These are phyloP conservation scores for Hypoxylon sp. DNA, from an alignment of 2,329 filamentous ascomycete genomes.

Conservation along the genomic window DNA sequence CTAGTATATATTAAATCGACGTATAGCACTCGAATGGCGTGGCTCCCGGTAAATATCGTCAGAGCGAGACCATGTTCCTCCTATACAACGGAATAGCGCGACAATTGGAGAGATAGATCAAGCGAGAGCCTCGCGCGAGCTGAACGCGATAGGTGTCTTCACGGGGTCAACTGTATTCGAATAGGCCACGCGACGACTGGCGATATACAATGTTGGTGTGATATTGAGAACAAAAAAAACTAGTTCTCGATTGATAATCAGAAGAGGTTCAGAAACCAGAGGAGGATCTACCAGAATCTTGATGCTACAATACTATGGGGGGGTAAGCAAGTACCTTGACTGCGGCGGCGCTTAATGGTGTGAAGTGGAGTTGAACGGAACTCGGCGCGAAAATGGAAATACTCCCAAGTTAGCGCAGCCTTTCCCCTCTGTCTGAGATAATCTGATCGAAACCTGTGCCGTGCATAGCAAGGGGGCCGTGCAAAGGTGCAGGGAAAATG, in stretches of 20 bases:
- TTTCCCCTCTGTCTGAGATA: slow-evolving; percentile 31
- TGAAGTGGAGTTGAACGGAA: slow-evolving; percentile 50
- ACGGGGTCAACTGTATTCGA: slow-evolving; percentile 29
- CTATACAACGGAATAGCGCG: slow-evolving; percentile 32
- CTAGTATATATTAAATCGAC: slow-evolving; percentile 56
- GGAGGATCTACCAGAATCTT: slow-evolving; percentile 40
- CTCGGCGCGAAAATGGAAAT: slow-evolving; percentile 53
- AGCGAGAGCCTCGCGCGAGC: slow-evolving; percentile 44
- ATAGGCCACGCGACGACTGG: slow-evolving; percentile 28
- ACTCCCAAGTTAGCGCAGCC: slow-evolving; percentile 38
- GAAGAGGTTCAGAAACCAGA: slow-evolving; percentile 40
- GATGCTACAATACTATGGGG: slow-evolving; percentile 35
- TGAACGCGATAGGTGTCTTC: slow-evolving; percentile 28
- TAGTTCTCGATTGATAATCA: slow-evolving; percentile 41
- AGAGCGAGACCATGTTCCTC: slow-evolving; percentile 50
- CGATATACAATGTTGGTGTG: slow-evolving; percentile 25
- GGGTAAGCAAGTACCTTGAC: slow-evolving; percentile 41
- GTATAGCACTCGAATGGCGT: slow-evolving; percentile 41
- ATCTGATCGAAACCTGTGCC: slow-evolving; percentile 46
- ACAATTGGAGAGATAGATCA: slow-evolving; percentile 26
- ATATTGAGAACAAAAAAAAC: slow-evolving; percentile 32
- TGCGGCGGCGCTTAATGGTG: slow-evolving; percentile 50
- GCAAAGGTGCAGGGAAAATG: slow-evolving; percentile 42
- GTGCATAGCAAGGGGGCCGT: slow-evolving; percentile 50
- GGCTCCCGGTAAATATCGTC: slow-evolving; percentile 46